Evolutionary conservation across 352 stramenopile species (phyloP), one percentile per base, ranked within the genome.

Genomic region (Pythium brachiatum): DNA sequence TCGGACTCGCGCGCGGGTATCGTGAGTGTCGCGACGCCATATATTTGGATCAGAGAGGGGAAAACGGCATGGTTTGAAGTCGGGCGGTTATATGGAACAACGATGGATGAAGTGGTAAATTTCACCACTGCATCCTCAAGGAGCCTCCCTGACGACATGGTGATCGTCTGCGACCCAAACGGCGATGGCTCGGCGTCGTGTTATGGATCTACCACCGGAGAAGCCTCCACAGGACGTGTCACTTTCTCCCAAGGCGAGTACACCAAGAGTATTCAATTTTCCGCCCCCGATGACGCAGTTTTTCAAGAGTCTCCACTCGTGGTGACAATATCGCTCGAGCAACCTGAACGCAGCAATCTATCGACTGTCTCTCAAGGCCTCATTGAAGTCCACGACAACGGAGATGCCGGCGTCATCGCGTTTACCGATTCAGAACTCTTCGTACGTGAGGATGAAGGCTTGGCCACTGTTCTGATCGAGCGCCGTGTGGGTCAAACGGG

Each of bases 311-410:
- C 34, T 13, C 59, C 75, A 31, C 50, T 74, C 0, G 60, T 68
- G 9, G 41, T 83, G 20, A 68, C 50, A 0, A 9, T 86, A 6
- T 39, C 50, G 16, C 36, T 83, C 4, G 38, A 48, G 15, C 53
- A 54, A 16, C 57, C 69, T 20, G 54, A 71, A 3, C 21, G 16
- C 1, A 79, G 68, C 36, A 25, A 41, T 1, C 25, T 83, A 2
- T 62, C 34, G 0, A n/a, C 9, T 21, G 7, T 46, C 1, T 53
- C 60, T 7, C 57, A 53, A 18, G 47, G 63, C 18, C 57, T 50
- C 11, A 62, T 86, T 1, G 21, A 57, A 15, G 69, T 81, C 7
- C 18, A 72, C 26, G 75, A 82, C 54, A 68, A 80, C 36, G 55
- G 64, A 7, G 74, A 83, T 34, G 68, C 72, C 36, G 72, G 74